phyloP scores from a whole-genome alignment of 2,329 filamentous ascomycete species.

The Acephala macrosclerotiorum region DNA sequence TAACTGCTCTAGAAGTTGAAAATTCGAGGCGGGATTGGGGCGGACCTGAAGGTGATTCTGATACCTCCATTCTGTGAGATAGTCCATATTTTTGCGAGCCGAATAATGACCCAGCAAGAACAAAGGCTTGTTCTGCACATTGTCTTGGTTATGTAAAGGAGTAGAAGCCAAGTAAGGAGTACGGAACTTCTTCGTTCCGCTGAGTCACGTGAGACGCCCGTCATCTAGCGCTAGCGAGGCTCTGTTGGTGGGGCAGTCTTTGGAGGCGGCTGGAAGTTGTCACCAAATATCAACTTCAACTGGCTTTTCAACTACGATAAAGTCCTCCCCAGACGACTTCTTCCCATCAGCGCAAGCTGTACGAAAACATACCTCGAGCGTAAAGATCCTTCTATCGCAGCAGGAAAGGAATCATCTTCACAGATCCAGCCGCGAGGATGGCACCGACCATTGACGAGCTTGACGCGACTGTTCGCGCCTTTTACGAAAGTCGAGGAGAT shows the following conservation, averaged over 20 bases:
- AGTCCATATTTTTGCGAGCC: too few species aligned
- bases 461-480: slow-evolving; percentile 94
- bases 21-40: too few species aligned
- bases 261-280: slow-evolving; percentile 13
- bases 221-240: slow-evolving; percentile 30
- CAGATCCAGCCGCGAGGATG: slow-evolving; percentile 56
- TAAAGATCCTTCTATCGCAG: slow-evolving; percentile 30
- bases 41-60: too few species aligned
- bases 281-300: slow-evolving; percentile 27
- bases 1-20: too few species aligned
- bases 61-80: too few species aligned
- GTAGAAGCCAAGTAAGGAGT: too few species aligned
- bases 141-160: too few species aligned
- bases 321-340: slow-evolving; percentile 25
- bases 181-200: too few species aligned
- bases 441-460: slow-evolving; percentile 87
- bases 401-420: slow-evolving; percentile 35
- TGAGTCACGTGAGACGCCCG: neutral
- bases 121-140: too few species aligned
- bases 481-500: slow-evolving; percentile 96
- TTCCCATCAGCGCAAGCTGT: slow-evolving; percentile 39
- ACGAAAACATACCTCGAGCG: slow-evolving; percentile 28
- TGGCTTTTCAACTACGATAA: slow-evolving; percentile 31
- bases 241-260: slow-evolving; percentile 20
- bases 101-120: too few species aligned